Base-by-base conservation (phyloP, 2,329 filamentous ascomycete species). In the Colletotrichum tropicale region DNA sequence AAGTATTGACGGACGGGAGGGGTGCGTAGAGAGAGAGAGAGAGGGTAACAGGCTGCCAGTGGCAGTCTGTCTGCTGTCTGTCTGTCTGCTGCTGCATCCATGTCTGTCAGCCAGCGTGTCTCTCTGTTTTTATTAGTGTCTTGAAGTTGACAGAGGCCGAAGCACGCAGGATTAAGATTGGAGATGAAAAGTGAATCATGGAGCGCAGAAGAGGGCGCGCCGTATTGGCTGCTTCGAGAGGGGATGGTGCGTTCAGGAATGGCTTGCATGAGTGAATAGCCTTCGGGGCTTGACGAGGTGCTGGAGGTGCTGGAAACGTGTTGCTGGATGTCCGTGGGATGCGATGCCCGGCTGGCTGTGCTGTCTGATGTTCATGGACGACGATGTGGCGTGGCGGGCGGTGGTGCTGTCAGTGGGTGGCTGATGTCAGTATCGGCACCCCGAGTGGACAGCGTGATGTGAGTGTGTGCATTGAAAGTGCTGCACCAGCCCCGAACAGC, bases 51-150 rank as follows among this genome's bases (percentile, higher is more conserved):
- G 38, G 38, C 38, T 48, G 38, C 38, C 18, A n/a, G 18, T 30
- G 28, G 4, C 24, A 24, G 18, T n/a, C 26, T 15, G 58, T 34
- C 28, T 60, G 21, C 15, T 6, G 12, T 30, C 26, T 61, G 58
- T 34, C 58, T 12, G 18, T 48, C n/a, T 48, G 38, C 38, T 18
- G 16, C 38, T 48, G 38, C 38, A 48, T 48, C 38, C 38, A 48
- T 30, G 28, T 30, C 24, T 30, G 10, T n/a, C 56, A 18, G 58
- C 24, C 58, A 48, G 38, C 38, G 62, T 71, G 52, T 75, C 52
- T 75, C 66, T 72, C 62, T 72, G 52, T 56, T 72, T 55, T 72
- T 32, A 75, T 75, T 72, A 48, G 34, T 72, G 73, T 75, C 73
- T 75, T 66, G 64, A 26, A 75, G 16, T 30, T 62, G 62, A 48